A percentile compares a stretch with the other conserved stretches of the same genome.
These are phyloP conservation scores for Pseudogymnoascus pannorum DNA, from an alignment of 2,329 filamentous ascomycete genomes.

Conservation along the genomic window DNA sequence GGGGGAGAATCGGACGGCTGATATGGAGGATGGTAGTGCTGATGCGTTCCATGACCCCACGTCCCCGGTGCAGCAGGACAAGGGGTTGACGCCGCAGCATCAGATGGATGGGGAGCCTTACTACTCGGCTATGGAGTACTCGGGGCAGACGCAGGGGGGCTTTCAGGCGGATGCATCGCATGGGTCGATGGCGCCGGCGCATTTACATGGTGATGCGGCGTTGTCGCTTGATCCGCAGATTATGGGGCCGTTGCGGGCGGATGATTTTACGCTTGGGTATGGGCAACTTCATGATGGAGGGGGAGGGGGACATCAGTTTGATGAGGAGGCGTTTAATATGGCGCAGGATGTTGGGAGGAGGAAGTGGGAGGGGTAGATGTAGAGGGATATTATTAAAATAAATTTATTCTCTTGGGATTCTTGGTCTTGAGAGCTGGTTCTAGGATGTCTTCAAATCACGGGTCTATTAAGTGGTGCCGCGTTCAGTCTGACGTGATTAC, in stretches of 20 bases:
- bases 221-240: background rate
- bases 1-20: background rate
- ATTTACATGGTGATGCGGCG: background rate
- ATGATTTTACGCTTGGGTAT: background rate
- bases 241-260: background rate
- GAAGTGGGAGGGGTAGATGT: constrained; percentile 4
- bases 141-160: background rate
- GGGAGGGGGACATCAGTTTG: background rate
- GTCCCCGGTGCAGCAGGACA: background rate
- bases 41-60: background rate
- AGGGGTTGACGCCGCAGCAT: background rate
- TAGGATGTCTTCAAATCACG: background rate
- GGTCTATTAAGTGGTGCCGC: too few species aligned
- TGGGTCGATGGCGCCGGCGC: background rate
- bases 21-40: too few species aligned
- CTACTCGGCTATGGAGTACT: background rate
- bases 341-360: background rate
- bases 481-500: background rate
- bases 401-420: background rate
- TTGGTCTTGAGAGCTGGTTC: background rate
- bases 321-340: background rate
- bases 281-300: background rate
- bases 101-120: background rate
- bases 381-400: background rate
- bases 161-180: background rate